Base-by-base conservation (phyloP, 495 filamentous ascomycete genomes). In the Terfezia boudieri region DNA sequence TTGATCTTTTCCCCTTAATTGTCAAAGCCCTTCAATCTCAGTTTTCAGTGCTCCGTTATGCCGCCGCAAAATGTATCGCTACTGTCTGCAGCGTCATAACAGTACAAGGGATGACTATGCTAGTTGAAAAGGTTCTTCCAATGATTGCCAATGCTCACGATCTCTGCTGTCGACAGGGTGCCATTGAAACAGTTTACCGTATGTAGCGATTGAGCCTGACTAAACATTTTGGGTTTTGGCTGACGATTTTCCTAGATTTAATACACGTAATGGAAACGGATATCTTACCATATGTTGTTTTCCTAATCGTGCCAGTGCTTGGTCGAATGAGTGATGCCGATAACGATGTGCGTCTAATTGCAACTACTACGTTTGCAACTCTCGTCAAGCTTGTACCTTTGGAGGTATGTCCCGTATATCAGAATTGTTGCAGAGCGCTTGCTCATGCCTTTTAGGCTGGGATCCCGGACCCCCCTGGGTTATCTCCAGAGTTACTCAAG, bases 251-350 rank as follows among this genome's bases (percentile, higher is more conserved):
- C 32, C 4, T 11, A 26, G 81, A 95, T 63, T 73, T 98, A 37
- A 96, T 96, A 60, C 83, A 92, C 61, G 89, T 96, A 54, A 98
- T 98, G 90, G 90, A 92, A 56, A 92, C 95, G 61, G 75, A 77
- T 51, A 96, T 98, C 55, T 71, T 98, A 17, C 90, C 90, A 9
- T 98, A 96, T 67, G 90, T 98, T 55, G 95, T 98, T 60, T 96
- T 98, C 77, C 76, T 98, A 54, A 89, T 98, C 49, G 89, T 95
- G n/a, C 90, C 90, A 3, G 89, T 98, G 4, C 75, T 98, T 53
- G 90, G 90, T 41, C 80, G 90, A n/a, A 98, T 98, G 90, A 95
- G 88, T 65, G 90, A 98, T 66, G 90, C 89, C 0, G 89, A 98
- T 67, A 87, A 88, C 60, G 88, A 96, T 61, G 80, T 96, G 53